A percentile compares a stretch with the other conserved stretches of the same genome.
Evolutionary conservation across 495 filamentous ascomycete genomes (phyloP).

Genomic region (Hypoxylon subgilvum): DNA sequence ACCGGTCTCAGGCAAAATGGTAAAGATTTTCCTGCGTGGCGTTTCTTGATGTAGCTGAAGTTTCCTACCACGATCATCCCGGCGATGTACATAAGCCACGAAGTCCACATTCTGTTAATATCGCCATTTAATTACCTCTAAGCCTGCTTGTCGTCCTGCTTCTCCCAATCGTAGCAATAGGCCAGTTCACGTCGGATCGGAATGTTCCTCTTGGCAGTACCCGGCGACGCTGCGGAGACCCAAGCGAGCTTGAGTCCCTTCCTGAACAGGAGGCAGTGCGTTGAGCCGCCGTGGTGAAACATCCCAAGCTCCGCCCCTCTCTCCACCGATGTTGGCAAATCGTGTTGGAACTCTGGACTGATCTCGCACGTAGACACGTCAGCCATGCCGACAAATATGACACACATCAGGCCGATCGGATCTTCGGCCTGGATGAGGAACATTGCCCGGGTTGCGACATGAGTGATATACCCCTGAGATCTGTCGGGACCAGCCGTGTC

Average conservation of each 20-base stretch:
- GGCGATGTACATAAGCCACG: too few species aligned
- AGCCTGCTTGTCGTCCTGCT: background rate
- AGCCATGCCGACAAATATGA: conserved; percentile 64
- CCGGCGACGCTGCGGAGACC: background rate
- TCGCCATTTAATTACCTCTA: background rate
- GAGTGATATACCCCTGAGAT: conserved; percentile 58
- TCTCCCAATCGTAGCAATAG: background rate
- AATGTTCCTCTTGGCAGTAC: background rate
- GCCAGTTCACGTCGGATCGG: conserved; percentile 6
- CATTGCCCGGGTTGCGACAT: conserved; percentile 56
- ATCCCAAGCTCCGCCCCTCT: conserved; percentile 67
- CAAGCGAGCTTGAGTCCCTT: conserved; percentile 21
- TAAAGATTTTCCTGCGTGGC: too few species aligned
- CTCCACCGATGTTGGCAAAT: conserved; percentile 47
- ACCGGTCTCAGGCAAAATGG: too few species aligned
- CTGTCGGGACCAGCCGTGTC: conserved; percentile 40
- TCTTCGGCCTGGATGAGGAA: conserved; percentile 64
- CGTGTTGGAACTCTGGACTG: too few species aligned
- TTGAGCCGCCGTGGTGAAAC: conserved; percentile 67
- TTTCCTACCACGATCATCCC: too few species aligned
- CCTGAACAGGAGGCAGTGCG: conserved; percentile 60
- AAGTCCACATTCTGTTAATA: too few species aligned
- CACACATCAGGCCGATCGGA: conserved; percentile 61
- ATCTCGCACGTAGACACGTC: conserved; percentile 65
- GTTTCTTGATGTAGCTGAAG: too few species aligned